phyloP scores from a whole-genome alignment of 257 asterid genomes.

The Solanum raphanifolium region DNA sequence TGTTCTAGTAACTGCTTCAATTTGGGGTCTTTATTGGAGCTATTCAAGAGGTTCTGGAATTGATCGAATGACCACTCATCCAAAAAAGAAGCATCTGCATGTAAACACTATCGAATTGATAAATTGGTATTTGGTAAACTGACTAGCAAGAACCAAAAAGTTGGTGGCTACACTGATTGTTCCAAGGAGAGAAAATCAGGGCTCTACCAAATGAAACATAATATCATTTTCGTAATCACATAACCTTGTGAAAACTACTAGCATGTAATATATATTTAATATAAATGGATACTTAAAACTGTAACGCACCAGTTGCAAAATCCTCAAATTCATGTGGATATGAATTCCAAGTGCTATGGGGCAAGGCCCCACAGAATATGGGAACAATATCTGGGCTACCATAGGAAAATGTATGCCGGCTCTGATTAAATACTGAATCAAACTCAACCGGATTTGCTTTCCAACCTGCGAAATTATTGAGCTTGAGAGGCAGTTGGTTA shows the following conservation, averaged over 20 bases:
- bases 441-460: slow-evolving; percentile 96
- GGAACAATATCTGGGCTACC: slow-evolving; percentile 97
- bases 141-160: not conserved
- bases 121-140: not conserved
- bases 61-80: slow-evolving; percentile 98
- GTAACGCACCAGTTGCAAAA: slow-evolving; percentile 85
- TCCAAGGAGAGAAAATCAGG: not conserved
- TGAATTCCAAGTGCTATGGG: slow-evolving; percentile 80
- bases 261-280: not conserved
- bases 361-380: slow-evolving; percentile 79
- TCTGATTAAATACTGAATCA: slow-evolving; percentile 92
- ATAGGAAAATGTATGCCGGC: slow-evolving; percentile 83
- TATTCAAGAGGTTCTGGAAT: slow-evolving; percentile 69
- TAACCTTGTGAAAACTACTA: not conserved
- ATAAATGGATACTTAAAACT: not conserved
- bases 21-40: slow-evolving; percentile 59
- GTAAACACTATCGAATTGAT: slow-evolving; percentile 17
- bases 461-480: slow-evolving; percentile 51
- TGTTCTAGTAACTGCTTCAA: slow-evolving; percentile 77
- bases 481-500: not conserved
- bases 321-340: slow-evolving; percentile 89
- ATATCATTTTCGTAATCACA: not conserved
- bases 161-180: not conserved
- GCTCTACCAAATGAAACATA: not conserved
- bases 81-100: slow-evolving; percentile 92